A percentile compares a stretch with the other conserved stretches of the same genome.
These are phyloP conservation scores for Colletotrichum horii DNA, from an alignment of 2,329 filamentous ascomycete genomes.

Conservation along the genomic window DNA sequence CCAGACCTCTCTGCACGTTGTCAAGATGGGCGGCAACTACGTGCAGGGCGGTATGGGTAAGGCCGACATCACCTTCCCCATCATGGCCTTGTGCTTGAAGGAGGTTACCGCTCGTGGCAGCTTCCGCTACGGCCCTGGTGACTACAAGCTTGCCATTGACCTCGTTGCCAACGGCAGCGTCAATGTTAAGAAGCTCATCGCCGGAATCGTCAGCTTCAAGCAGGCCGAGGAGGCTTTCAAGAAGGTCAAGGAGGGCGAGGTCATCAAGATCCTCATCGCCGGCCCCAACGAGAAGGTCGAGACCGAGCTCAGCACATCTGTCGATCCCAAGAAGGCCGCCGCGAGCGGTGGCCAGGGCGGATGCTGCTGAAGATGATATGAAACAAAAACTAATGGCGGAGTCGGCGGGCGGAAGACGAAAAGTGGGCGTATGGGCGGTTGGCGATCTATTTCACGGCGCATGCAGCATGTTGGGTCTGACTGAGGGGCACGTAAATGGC, in stretches of 20 bases:
- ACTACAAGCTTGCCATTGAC: conserved; percentile 84
- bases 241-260: conserved; percentile 84
- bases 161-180: conserved; percentile 77
- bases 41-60: conserved; percentile 93
- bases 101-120: conserved; percentile 87
- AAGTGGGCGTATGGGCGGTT: conserved; percentile 13
- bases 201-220: conserved; percentile 76
- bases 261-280: conserved; percentile 72
- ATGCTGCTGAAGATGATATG: conserved; percentile 6
- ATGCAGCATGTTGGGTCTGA: conserved; percentile 3
- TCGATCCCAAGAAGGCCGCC: conserved; percentile 17
- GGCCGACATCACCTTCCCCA: conserved; percentile 86
- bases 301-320: conserved; percentile 12
- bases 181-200: conserved; percentile 83
- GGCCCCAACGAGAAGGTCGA: conserved; percentile 66
- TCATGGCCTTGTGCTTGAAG: conserved; percentile 88
- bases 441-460: conserved; percentile 5
- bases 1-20: conserved; percentile 74
- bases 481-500: not conserved
- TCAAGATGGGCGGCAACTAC: conserved; percentile 75
- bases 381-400: not conserved
- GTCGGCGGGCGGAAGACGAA: conserved; percentile 3
- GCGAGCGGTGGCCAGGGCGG: conserved; percentile 14
- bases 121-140: conserved; percentile 88
- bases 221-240: conserved; percentile 87